Base-by-base conservation (phyloP, 2,329 filamentous ascomycete genomes). In the Exophiala bonariae region DNA sequence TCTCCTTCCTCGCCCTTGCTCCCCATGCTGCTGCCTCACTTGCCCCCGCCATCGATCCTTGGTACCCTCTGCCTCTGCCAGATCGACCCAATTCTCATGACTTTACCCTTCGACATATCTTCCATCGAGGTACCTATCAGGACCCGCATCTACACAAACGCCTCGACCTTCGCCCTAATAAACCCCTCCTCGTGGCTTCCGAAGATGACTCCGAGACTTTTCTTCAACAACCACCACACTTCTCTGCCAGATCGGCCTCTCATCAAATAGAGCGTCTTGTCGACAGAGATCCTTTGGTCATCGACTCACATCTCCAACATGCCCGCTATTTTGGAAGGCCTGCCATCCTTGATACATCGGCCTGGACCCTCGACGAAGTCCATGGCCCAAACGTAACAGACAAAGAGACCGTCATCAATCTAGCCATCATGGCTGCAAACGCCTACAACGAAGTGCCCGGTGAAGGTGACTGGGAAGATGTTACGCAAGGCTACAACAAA, bases 371-470 rank as follows among this genome's bases (percentile, higher is more conserved):
- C 56, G 92, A 97, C 57, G 80, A 89, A 37, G 74, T 96, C 0
- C 64, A 81, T 0, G 87, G 84, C 0, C 93, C 93, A 2, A 85
- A 97, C 66, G 72, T 95, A 36, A 88, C 86, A 3, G 87, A 96
- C 65, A 93, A 89, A 67, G 79, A 86, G 50, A 96, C 89, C 0
- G 78, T 99, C 10, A 64, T 97, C 56, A 89, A 79, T 38, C 80
- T 97, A 62, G 92, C 93, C 1, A 82, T 86, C 58, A 95, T 97
- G 82, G 86, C 91, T 1, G 82, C 89, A 39, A 83, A 97, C 63
- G 90, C 93, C 26, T 99, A 99, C 63, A 86, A 95, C 10, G 75
- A 86, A 47, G 79, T 81, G 41, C 84, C 87, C 3, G 77, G 77
- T 9, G 78, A 83, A 39, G 81, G 83, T 2, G 85, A 95, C 55